A percentile compares a stretch with the other conserved stretches of the same genome.
Evolutionary conservation across 345 rosid species (phyloP).

Genomic region (Salix purpurea): DNA sequence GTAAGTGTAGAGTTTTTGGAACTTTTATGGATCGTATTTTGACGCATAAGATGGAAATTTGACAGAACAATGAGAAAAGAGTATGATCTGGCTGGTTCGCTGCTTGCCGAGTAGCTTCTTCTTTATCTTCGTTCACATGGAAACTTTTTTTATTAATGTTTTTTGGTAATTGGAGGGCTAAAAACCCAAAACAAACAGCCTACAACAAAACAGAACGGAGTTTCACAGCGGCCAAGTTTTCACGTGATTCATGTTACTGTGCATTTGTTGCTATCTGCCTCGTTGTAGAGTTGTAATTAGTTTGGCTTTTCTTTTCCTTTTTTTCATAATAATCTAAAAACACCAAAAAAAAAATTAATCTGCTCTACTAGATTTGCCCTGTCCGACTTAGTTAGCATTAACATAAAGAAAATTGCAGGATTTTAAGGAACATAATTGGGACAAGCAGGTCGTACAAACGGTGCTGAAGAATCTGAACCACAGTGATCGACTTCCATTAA

Average conservation of each 20-base stretch:
- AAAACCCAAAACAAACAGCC: too few species aligned
- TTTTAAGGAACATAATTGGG: neutral
- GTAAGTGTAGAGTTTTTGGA: neutral
- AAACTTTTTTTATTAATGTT: too few species aligned
- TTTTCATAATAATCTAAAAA: neutral
- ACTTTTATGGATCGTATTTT: too few species aligned
- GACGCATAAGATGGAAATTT: neutral
- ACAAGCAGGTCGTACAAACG: neutral
- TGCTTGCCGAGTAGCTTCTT: conserved; percentile 19
- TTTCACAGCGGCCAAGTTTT: too few species aligned
- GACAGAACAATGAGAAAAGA: neutral
- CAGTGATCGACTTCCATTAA: neutral
- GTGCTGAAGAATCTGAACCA: neutral
- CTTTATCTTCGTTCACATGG: conserved; percentile 19
- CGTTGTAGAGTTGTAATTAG: too few species aligned
- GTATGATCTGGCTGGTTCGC: conserved; percentile 4
- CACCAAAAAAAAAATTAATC: too few species aligned
- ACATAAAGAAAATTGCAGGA: neutral
- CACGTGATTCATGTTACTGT: too few species aligned
- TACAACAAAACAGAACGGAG: too few species aligned
- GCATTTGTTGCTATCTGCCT: too few species aligned
- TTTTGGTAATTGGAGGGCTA: too few species aligned
- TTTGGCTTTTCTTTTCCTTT: too few species aligned
- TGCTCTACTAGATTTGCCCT: neutral
- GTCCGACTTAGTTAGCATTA: neutral